phyloP scores from a whole-genome alignment of 2,329 filamentous ascomycete species.

The Volutella citrinella region DNA sequence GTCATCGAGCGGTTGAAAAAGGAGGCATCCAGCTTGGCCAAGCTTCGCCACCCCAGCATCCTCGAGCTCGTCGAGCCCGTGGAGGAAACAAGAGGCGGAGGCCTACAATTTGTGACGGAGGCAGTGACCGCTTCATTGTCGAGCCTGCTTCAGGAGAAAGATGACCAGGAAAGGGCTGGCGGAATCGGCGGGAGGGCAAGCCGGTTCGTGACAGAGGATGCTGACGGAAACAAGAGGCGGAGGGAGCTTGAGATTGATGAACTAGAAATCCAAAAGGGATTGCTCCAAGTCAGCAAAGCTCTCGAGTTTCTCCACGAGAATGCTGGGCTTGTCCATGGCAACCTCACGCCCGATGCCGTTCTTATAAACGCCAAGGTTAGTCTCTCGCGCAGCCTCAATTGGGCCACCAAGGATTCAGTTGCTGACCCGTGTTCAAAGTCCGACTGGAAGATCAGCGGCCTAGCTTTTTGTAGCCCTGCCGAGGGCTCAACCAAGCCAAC shows the following conservation, averaged over 20 bases:
- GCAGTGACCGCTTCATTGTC: conserved; percentile 85
- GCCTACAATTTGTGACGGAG: conserved; percentile 94
- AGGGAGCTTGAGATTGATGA: conserved; percentile 93
- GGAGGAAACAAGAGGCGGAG: conserved; percentile 87
- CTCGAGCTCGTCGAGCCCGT: conserved; percentile 92
- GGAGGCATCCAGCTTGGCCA: conserved; percentile 84
- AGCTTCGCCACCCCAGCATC: conserved; percentile 85
- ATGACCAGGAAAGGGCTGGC: conserved; percentile 73
- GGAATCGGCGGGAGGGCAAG: conserved; percentile 69
- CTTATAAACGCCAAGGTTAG: conserved; percentile 87
- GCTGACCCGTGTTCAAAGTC: conserved; percentile 53
- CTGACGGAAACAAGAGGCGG: conserved; percentile 68
- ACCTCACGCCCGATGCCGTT: conserved; percentile 89
- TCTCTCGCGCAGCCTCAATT: conserved; percentile 8
- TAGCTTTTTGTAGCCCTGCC: conserved; percentile 81
- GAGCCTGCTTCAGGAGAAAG: conserved; percentile 79
- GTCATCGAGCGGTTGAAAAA: conserved; percentile 88
- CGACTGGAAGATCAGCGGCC: conserved; percentile 97
- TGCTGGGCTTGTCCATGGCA: conserved; percentile 88
- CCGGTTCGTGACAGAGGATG: conserved; percentile 77
- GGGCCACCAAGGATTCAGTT: neutral
- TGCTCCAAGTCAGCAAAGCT: conserved; percentile 90
- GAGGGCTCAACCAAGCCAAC: conserved; percentile 72
- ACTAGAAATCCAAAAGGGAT: conserved; percentile 93
- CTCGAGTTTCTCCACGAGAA: conserved; percentile 95